These are phyloP conservation scores for Triangularia verruculosa DNA, from an alignment of 2,329 filamentous ascomycete genomes.

Conservation along the genomic window DNA sequence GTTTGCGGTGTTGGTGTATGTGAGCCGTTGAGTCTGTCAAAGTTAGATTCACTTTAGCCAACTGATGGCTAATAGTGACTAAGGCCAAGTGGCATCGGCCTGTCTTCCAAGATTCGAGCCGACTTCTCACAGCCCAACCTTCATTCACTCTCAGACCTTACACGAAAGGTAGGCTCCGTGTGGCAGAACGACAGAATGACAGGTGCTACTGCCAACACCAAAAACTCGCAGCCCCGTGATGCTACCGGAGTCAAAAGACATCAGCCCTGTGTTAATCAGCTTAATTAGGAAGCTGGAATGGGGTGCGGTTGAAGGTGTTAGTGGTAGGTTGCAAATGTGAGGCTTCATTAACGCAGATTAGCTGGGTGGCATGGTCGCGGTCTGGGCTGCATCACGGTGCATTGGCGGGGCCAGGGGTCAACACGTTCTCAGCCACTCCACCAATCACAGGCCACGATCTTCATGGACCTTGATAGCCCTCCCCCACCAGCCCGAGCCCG, in stretches of 20 bases:
- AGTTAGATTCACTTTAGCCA: neutral
- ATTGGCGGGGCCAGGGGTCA: slow-evolving; percentile 2
- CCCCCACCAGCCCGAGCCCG: slow-evolving; percentile 9
- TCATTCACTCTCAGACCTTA: neutral
- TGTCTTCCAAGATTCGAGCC: neutral
- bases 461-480: slow-evolving; percentile 5
- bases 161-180: neutral
- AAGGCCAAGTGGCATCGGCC: slow-evolving; percentile 2
- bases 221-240: slow-evolving; percentile 10
- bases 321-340: neutral
- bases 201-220: neutral
- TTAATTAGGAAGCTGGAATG: slow-evolving; percentile 10
- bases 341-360: slow-evolving; percentile 24
- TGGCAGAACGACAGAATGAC: neutral
- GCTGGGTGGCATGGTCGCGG: slow-evolving; percentile 13
- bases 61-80: neutral
- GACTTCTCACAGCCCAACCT: neutral
- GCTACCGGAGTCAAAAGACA: neutral
- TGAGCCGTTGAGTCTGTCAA: neutral
- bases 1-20: neutral
- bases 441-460: slow-evolving; percentile 17
- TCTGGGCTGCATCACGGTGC: slow-evolving; percentile 6
- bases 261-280: slow-evolving; percentile 10
- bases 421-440: neutral
- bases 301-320: slow-evolving; percentile 22